Percentiles rank a stretch among this genome's conserved stretches.
Evolutionary conservation across 148 eudicot genomes (phyloP).

Genomic region (Cornus suecica): DNA sequence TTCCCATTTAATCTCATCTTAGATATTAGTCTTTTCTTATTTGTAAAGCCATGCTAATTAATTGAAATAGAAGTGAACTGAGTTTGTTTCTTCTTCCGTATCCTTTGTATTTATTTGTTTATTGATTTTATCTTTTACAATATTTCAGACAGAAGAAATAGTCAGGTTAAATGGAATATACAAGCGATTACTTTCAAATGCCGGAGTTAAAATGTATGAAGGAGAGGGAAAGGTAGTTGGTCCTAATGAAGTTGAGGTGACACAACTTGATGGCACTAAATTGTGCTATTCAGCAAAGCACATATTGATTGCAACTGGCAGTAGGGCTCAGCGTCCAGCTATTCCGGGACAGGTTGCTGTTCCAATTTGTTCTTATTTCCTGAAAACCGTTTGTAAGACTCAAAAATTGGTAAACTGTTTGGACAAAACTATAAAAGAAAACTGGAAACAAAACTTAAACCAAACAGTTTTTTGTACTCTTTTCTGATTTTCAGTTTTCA

Average conservation of each 20-base stretch:
- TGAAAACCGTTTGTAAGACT: no score
- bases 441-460: no score
- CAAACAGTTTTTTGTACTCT: no score
- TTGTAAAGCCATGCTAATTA: neutral
- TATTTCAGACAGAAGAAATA: constrained; percentile 82
- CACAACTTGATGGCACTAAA: constrained; percentile 88
- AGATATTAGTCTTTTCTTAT: neutral
- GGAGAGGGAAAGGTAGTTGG: constrained; percentile 91
- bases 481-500: no score
- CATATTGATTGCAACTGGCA: constrained; percentile 89
- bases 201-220: constrained; percentile 92
- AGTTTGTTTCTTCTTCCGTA: neutral
- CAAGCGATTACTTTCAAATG: constrained; percentile 77
- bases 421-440: no score
- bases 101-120: neutral
- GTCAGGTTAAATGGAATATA: constrained; percentile 75
- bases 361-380: neutral
- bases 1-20: neutral
- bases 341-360: constrained; percentile 75
- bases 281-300: constrained; percentile 81
- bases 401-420: no score
- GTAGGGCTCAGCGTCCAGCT: constrained; percentile 76
- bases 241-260: constrained; percentile 90
- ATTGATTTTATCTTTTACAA: constrained; percentile 2
- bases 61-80: neutral